Percentiles rank a stretch among this genome's conserved stretches.
phyloP scores from a whole-genome alignment of 306 rosid genomes.

The Glycine soja region DNA sequence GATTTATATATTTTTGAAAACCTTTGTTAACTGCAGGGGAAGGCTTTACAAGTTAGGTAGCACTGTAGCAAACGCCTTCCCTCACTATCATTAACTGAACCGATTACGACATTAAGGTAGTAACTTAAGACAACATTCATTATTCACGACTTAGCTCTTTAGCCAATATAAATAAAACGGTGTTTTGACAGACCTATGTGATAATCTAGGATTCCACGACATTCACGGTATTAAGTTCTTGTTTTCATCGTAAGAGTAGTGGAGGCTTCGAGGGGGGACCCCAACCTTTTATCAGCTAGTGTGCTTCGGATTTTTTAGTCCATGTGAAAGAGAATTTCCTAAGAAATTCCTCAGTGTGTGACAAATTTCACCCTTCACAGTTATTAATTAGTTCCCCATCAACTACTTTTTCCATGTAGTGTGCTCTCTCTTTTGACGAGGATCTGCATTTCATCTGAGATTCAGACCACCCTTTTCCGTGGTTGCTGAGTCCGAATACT shows the following conservation, averaged over 20 bases:
- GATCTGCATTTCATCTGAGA: slow-evolving; percentile 34
- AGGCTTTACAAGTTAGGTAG: slow-evolving; percentile 31
- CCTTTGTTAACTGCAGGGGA: slow-evolving; percentile 26
- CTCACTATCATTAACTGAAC: slow-evolving; percentile 37
- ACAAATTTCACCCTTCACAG: background rate
- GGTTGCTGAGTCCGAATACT: background rate
- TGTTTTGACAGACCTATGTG: slow-evolving; percentile 24
- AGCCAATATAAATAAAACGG: slow-evolving; percentile 4
- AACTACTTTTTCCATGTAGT: slow-evolving; percentile 5
- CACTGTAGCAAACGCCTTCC: too few species aligned
- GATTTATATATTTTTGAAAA: slow-evolving; percentile 3
- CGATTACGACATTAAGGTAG: slow-evolving; percentile 41
- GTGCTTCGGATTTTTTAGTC: slow-evolving; percentile 8
- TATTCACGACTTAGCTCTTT: slow-evolving; percentile 34
- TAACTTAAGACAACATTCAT: slow-evolving; percentile 5
- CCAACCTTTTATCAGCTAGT: slow-evolving; percentile 14
- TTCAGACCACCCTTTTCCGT: background rate
- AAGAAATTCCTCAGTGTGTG: background rate
- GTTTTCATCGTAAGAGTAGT: slow-evolving; percentile 20
- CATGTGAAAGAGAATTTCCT: slow-evolving; percentile 1
- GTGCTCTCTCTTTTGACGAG: slow-evolving; percentile 20
- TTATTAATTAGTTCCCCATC: slow-evolving; percentile 27
- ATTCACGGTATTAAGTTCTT: slow-evolving; percentile 38
- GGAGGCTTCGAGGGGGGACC: slow-evolving; percentile 38
- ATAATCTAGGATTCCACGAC: slow-evolving; percentile 36